Conservation (phyloP, 148 eudicot species). For the Camellia granthamiana region DNA sequence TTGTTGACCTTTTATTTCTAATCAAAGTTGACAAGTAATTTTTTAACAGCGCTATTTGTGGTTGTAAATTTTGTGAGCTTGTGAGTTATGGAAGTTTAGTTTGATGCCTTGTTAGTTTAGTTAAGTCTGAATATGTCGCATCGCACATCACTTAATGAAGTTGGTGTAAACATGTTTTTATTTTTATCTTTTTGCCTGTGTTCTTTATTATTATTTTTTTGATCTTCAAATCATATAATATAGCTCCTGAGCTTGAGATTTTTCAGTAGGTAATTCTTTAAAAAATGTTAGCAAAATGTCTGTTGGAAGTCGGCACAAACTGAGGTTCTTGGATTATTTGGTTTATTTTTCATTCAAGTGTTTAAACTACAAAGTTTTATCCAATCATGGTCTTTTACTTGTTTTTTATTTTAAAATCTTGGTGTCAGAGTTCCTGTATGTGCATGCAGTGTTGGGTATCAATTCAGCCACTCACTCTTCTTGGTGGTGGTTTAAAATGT, state of each 20-base stretch:
- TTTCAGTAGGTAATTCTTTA: not conserved
- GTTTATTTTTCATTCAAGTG: not conserved
- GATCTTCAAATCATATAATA: not conserved
- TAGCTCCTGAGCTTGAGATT: not conserved
- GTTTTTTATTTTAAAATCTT: too few relatives aligned
- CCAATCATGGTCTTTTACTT: not conserved
- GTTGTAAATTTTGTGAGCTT: not conserved
- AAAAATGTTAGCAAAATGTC: not conserved
- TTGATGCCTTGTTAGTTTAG: not conserved
- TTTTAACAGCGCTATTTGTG: not conserved
- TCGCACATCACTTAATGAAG: not conserved
- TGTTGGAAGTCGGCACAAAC: not conserved
- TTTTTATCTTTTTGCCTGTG: not conserved
- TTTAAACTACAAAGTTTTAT: not conserved
- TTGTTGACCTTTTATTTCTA: not conserved
- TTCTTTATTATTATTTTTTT: not conserved
- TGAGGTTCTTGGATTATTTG: not conserved
- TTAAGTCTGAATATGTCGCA: not conserved
- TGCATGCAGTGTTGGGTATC: not conserved
- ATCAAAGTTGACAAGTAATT: not conserved
- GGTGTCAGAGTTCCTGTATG: not conserved
- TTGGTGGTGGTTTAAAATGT: not conserved
- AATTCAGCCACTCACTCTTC: not conserved
- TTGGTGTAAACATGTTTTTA: not conserved
- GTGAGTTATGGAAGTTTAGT: not conserved